Base-by-base conservation (phyloP, 352 stramenopile species). In the Phytophthora ramorum region DNA sequence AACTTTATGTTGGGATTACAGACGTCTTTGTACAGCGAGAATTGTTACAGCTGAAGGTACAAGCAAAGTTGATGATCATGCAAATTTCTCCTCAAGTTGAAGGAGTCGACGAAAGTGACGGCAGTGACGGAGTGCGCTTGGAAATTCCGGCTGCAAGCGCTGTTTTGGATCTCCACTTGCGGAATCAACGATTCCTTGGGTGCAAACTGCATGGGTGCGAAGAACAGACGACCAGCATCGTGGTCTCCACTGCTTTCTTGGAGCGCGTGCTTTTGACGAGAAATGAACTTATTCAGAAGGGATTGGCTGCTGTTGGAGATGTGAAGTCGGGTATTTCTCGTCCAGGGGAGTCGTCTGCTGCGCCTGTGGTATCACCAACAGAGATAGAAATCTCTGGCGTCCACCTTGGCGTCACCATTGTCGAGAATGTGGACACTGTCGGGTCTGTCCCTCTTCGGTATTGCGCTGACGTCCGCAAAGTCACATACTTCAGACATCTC, bases 11-110 rank as follows among this genome's bases (percentile, higher is more conserved):
- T 56, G 75, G 78, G 17, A 89, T 93, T 59, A 84, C 70, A 1
- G 78, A 90, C 34, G 82, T 93, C 12, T 75, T 86, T 28, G 68
- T 89, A 14, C 54, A 73, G 12, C 70, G 85, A 12, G 79, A 90
- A 16, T 54, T 82, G 44, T 38, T 91, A 4, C 69, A 83, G 28
- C 55, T 89, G 9, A 78, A 79, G 9, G 49, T 87, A 13, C 44
- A 76, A 46, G 22, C 47, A 30, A 69, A 61, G 6, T 56, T 52
- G 12, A 30, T 62, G 10, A 34, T 59, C 17, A 8, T 69, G 3
- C 58, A 65, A 17, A 73, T 50, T 14, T 63, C 6, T 16, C 19
- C 19, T 30, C 56, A 69, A 38, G n/a, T 20, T 45, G 43, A 66
- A 40, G 14, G n/a, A 4, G 16, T 28, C 5, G 24, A 45, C 9